Base-by-base conservation (phyloP, 2,329 filamentous ascomycete species). In the Colletotrichum musicola region DNA sequence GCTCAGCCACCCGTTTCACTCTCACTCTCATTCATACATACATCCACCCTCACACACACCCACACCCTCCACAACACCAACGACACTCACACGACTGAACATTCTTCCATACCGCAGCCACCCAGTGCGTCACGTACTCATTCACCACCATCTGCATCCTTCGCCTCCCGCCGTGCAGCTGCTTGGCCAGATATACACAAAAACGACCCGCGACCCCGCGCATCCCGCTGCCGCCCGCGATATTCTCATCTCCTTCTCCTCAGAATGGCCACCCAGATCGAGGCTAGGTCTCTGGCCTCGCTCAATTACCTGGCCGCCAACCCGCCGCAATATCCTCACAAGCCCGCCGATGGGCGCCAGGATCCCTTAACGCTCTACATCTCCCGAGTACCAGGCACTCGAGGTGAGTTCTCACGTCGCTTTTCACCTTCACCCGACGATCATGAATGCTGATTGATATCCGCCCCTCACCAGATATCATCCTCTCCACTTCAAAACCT, bases 401-500 rank as follows among this genome's bases (percentile, higher is more conserved):
- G 90, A 90, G 93, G 94, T 95, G 84, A 55, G 62, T 16, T 22
- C 44, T 1, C 9, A 3, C 18, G 6, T 35, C 13, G 3, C 6
- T 12, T 14, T 10, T 30, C 14, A 22, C 72, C 82, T 77, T 25
- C 51, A 40, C 44, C 38, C 49, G 13, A 10, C 16, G 57, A 51
- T 72, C 82, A n/a, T 14, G 77, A 27, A 58, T 47, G 35, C 50
- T 75, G 60, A 74, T 71, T 14, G 10, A 14, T 6, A 13, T 22
- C 40, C 47, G 49, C 5, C 18, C 12, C 30, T 35, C 30, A 10
- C 18, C 74, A 96, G 95, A 98, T 85, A 88, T 98, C 65, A 97
- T 98, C 74, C 89, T 99, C 53, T 97, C 95, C 1, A 93, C 96
- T 0, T 87, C 96, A 71, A 97, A 97, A 77, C 96, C 96, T 2